phyloP scores from a whole-genome alignment of 371 early-diverging fungal genomes.

The Lichtheimia ramosa region DNA sequence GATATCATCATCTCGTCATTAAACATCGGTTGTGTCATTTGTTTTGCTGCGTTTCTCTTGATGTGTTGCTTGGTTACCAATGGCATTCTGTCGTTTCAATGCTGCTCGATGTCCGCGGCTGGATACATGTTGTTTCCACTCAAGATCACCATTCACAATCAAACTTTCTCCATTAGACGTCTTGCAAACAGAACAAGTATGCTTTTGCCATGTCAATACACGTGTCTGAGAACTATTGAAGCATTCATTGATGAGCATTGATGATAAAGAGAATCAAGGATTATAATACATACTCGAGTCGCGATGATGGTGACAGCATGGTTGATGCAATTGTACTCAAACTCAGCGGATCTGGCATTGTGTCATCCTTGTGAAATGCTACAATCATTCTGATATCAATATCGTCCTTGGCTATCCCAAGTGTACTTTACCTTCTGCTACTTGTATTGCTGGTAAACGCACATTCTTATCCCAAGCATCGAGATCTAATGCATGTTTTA shows the following conservation, averaged over 20 bases:
- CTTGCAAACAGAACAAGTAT: slow-evolving; percentile 64
- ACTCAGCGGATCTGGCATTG: slow-evolving; percentile 42
- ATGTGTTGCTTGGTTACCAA: slow-evolving; percentile 7
- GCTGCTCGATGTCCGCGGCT: slow-evolving; percentile 63
- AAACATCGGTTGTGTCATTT: background rate
- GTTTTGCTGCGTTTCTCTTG: slow-evolving; percentile 8
- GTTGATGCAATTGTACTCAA: slow-evolving; percentile 33
- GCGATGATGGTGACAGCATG: slow-evolving; percentile 24
- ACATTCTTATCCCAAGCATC: slow-evolving; percentile 59
- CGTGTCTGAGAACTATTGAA: slow-evolving; percentile 44
- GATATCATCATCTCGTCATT: background rate
- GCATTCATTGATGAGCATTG: background rate
- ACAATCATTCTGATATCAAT: background rate
- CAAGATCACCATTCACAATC: slow-evolving; percentile 67
- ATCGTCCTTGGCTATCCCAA: background rate
- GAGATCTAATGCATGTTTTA: slow-evolving; percentile 30
- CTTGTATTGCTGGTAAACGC: slow-evolving; percentile 47
- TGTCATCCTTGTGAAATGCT: slow-evolving; percentile 26
- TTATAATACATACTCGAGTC: slow-evolving; percentile 1
- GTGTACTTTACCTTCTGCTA: slow-evolving; percentile 47
- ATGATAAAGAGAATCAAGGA: no score
- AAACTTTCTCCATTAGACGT: slow-evolving; percentile 40
- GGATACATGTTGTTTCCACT: slow-evolving; percentile 66
- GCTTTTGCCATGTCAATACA: slow-evolving; percentile 61
- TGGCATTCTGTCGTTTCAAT: slow-evolving; percentile 22